A percentile compares a stretch with the other conserved stretches of the same genome.
Conservation (phyloP, 257 asterid genomes). For the Fraxinus anomala region DNA sequence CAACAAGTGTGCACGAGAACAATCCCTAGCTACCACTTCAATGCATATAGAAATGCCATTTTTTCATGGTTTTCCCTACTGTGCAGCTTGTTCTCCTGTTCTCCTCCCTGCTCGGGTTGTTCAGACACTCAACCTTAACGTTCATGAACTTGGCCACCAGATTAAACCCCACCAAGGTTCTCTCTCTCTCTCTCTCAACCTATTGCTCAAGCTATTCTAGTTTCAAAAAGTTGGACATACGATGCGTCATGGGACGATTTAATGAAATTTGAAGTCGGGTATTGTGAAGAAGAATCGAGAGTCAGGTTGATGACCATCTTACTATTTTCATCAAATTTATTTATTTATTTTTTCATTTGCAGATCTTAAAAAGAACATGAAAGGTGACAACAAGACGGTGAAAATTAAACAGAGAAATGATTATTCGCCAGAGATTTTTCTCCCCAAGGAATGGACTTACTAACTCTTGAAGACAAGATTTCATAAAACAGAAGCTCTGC, state of each 20-base stretch:
- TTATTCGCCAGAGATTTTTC: slow-evolving; percentile 49
- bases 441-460: slow-evolving; percentile 77
- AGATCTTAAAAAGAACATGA: slow-evolving; percentile 32
- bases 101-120: slow-evolving; percentile 61
- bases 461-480: slow-evolving; percentile 19
- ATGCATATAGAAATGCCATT: not conserved
- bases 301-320: not conserved
- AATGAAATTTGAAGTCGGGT: too few species aligned
- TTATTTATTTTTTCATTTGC: not conserved
- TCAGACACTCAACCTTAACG: slow-evolving; percentile 65
- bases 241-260: not conserved
- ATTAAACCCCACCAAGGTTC: slow-evolving; percentile 45
- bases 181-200: not conserved
- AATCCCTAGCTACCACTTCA: not conserved
- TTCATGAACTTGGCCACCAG: slow-evolving; percentile 47
- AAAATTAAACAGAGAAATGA: slow-evolving; percentile 24
- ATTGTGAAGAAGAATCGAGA: too few species aligned
- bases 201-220: too few species aligned
- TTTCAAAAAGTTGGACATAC: not conserved
- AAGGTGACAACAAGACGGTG: slow-evolving; percentile 27
- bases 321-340: not conserved
- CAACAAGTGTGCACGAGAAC: too few species aligned
- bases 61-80: not conserved
- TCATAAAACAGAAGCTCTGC: not conserved
- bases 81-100: slow-evolving; percentile 56